Evolutionary conservation across 2,329 filamentous ascomycete genomes (phyloP).

Genomic region (Microcyclosporella mali): DNA sequence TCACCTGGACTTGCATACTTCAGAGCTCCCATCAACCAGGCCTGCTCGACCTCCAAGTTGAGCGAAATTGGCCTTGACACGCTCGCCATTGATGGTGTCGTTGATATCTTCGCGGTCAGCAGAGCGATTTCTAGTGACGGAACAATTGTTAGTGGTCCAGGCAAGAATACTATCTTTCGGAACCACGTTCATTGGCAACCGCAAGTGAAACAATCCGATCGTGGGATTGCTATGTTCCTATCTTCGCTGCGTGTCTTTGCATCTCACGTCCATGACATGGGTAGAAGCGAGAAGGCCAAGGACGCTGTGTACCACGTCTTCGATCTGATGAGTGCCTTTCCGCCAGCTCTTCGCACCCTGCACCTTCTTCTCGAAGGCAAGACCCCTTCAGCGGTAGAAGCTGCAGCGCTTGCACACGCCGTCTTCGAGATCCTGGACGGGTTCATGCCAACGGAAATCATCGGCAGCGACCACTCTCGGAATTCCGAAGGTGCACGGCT

Average conservation of each 20-base stretch:
- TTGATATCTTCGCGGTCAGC: slow-evolving; percentile 28
- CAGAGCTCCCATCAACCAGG: slow-evolving; percentile 26
- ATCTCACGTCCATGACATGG: slow-evolving; percentile 18
- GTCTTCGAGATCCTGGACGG: slow-evolving; percentile 26
- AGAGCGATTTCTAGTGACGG: slow-evolving; percentile 9
- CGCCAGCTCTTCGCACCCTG: slow-evolving; percentile 31
- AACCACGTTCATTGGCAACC: slow-evolving; percentile 26
- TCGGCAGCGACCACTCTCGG: slow-evolving; percentile 21
- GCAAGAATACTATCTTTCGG: slow-evolving; percentile 25
- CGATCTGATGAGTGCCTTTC: slow-evolving; percentile 29
- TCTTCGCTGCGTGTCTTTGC: slow-evolving; percentile 32
- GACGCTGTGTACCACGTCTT: slow-evolving; percentile 30
- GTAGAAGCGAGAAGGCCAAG: slow-evolving; percentile 6
- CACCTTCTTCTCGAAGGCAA: slow-evolving; percentile 31
- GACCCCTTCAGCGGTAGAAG: slow-evolving; percentile 25
- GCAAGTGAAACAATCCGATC: slow-evolving; percentile 25
- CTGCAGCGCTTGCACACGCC: slow-evolving; percentile 30
- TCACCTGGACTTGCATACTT: slow-evolving; percentile 27
- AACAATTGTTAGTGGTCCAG: slow-evolving; percentile 3
- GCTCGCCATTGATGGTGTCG: slow-evolving; percentile 18
- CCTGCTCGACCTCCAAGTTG: slow-evolving; percentile 18
- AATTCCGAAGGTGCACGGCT: slow-evolving; percentile 33
- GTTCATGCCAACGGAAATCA: slow-evolving; percentile 26
- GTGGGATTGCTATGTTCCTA: slow-evolving; percentile 33
- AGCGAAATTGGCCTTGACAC: slow-evolving; percentile 14